Conservation (phyloP, 192 early-diverging fungal genomes). For the Coemansia sp. region DNA sequence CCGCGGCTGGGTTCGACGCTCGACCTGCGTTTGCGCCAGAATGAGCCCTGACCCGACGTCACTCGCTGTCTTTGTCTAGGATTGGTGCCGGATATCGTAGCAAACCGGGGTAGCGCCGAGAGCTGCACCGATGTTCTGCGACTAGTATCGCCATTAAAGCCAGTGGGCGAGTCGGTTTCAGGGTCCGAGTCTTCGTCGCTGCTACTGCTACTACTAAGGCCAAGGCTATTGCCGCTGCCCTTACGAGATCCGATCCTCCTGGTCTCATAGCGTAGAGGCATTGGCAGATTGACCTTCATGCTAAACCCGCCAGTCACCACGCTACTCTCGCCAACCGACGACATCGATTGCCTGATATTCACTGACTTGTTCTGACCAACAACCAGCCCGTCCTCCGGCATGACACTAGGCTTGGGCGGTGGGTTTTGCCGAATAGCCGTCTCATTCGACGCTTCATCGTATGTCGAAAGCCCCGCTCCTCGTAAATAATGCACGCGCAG, state of each 20-base stretch:
- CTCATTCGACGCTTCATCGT: slow-evolving; percentile 27
- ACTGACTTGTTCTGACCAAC: background rate
- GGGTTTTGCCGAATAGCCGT: background rate
- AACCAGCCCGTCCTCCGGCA: background rate
- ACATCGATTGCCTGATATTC: background rate
- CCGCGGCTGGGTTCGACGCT: background rate
- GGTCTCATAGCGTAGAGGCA: slow-evolving; percentile 43
- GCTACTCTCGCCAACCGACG: background rate
- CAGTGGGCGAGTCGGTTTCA: slow-evolving; percentile 12
- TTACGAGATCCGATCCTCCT: slow-evolving; percentile 1
- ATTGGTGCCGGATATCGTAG: slow-evolving; percentile 7
- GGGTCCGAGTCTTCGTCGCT: slow-evolving; percentile 16
- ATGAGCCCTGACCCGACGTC: background rate
- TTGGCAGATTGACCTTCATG: slow-evolving; percentile 46
- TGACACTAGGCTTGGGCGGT: background rate
- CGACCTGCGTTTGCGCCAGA: slow-evolving; percentile 1
- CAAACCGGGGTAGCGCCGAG: slow-evolving; percentile 8
- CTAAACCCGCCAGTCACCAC: slow-evolving; percentile 21
- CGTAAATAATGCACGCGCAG: slow-evolving; percentile 58
- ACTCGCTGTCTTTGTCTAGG: background rate
- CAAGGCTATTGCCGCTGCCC: slow-evolving; percentile 1
- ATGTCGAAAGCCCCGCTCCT: slow-evolving; percentile 32
- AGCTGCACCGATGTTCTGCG: background rate
- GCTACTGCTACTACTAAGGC: slow-evolving; percentile 11
- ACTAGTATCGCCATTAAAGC: background rate